Evolutionary conservation across 441 rosid species (phyloP).

Genomic region (Erodium chrysanthum): DNA sequence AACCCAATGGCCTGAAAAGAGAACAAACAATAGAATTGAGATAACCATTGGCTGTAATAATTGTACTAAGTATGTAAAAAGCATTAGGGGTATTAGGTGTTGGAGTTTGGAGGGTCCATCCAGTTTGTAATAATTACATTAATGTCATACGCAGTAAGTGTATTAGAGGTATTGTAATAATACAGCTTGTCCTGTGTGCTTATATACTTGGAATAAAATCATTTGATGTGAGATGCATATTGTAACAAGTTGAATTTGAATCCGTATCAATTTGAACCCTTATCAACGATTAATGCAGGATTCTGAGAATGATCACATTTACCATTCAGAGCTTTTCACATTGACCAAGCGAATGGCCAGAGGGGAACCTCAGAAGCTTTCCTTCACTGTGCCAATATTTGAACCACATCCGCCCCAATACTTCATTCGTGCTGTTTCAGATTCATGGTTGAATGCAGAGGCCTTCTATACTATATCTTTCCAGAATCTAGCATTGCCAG

Average conservation of each 20-base stretch:
- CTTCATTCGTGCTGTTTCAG: constrained; percentile 93
- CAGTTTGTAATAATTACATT: too few species aligned
- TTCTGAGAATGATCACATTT: constrained; percentile 94
- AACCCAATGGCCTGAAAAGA: background rate
- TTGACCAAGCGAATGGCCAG: constrained; percentile 82
- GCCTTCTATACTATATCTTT: constrained; percentile 87
- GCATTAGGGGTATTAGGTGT: background rate
- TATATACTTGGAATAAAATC: background rate
- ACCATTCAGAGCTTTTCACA: constrained; percentile 91
- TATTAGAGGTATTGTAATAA: background rate
- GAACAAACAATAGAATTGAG: background rate
- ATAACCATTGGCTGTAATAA: background rate
- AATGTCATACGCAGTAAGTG: background rate
- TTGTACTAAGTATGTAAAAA: background rate
- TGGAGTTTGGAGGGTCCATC: background rate
- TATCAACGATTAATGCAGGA: constrained; percentile 44
- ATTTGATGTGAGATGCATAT: constrained; percentile 7
- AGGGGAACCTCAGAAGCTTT: constrained; percentile 85
- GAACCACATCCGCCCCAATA: constrained; percentile 99
- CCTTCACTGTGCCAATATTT: constrained; percentile 95
- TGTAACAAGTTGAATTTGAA: constrained; percentile 12
- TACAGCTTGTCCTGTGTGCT: background rate
- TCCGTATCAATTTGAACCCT: constrained; percentile 10
- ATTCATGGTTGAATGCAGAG: constrained; percentile 97
- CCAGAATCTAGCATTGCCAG: constrained; percentile 80